Evolutionary conservation across 352 stramenopile species (phyloP).

Genomic region (Phytophthora pistaciae): DNA sequence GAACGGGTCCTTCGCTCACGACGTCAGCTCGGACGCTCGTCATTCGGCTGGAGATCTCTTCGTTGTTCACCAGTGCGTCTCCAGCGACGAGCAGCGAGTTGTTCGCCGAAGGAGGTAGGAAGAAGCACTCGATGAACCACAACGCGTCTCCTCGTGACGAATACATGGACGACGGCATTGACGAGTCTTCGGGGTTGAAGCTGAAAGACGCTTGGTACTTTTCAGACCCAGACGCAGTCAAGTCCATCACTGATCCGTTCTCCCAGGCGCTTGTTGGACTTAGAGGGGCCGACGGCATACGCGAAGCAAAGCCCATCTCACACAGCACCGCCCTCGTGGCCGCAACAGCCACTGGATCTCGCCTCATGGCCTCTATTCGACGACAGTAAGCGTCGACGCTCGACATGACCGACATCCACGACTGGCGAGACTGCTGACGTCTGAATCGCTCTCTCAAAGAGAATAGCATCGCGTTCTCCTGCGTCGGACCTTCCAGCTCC

Average conservation of each 20-base stretch:
- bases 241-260: conserved; percentile 18
- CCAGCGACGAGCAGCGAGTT: conserved; percentile 50
- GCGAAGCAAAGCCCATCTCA: conserved; percentile 32
- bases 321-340: conserved; percentile 39
- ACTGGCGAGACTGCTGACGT: conserved; percentile 37
- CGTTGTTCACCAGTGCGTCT: conserved; percentile 35
- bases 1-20: conserved; percentile 27
- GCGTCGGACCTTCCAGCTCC: background rate
- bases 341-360: conserved; percentile 48
- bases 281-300: conserved; percentile 6
- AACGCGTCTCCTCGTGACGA: conserved; percentile 45
- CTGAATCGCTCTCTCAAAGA: conserved; percentile 43
- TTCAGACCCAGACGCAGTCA: conserved; percentile 10
- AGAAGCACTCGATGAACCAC: conserved; percentile 67
- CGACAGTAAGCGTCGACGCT: conserved; percentile 58
- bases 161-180: conserved; percentile 40
- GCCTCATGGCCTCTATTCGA: conserved; percentile 47
- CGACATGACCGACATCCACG: conserved; percentile 48
- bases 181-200: conserved; percentile 23
- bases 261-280: conserved; percentile 23
- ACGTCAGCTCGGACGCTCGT: conserved; percentile 16
- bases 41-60: conserved; percentile 33
- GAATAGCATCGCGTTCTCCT: background rate
- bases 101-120: conserved; percentile 45
- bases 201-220: conserved; percentile 24